Percentiles rank a stretch among this genome's conserved stretches.
These are phyloP conservation scores for Dothistroma pini DNA, from an alignment of 2,329 filamentous ascomycete species.

Conservation along the genomic window DNA sequence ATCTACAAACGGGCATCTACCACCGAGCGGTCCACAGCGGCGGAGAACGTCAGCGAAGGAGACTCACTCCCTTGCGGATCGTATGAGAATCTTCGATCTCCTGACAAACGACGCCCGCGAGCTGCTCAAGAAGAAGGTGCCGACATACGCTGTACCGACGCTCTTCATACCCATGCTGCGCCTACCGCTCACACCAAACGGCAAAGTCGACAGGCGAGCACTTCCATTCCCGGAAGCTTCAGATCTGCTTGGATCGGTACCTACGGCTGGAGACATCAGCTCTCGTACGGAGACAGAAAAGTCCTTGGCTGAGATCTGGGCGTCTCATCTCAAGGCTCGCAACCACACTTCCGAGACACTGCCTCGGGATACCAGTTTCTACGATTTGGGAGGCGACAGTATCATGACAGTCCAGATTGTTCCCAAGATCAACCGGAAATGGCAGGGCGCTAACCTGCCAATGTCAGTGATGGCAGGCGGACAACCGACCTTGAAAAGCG, in stretches of 20 bases:
- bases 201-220: constrained; percentile 75
- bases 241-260: constrained; percentile 57
- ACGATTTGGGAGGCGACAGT: constrained; percentile 76
- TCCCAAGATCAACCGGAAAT: constrained; percentile 62
- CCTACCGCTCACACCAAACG: constrained; percentile 78
- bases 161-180: constrained; percentile 69
- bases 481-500: constrained; percentile 58
- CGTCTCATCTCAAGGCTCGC: constrained; percentile 62
- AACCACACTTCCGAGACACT: constrained; percentile 61
- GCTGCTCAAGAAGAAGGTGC: constrained; percentile 67
- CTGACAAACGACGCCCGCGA: constrained; percentile 60
- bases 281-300: constrained; percentile 59
- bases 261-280: constrained; percentile 42
- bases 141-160: constrained; percentile 71
- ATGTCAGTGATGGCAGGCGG: constrained; percentile 66
- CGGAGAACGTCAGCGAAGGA: constrained; percentile 31
- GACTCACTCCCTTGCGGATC: constrained; percentile 30
- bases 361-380: constrained; percentile 62
- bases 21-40: constrained; percentile 17
- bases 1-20: constrained; percentile 13
- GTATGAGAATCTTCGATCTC: constrained; percentile 58
- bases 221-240: constrained; percentile 77
- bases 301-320: constrained; percentile 69
- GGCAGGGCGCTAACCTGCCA: constrained; percentile 60
- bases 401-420: constrained; percentile 79